Conservation (phyloP, 768 basidiomycete genomes). For the Amanita polypyramis region DNA sequence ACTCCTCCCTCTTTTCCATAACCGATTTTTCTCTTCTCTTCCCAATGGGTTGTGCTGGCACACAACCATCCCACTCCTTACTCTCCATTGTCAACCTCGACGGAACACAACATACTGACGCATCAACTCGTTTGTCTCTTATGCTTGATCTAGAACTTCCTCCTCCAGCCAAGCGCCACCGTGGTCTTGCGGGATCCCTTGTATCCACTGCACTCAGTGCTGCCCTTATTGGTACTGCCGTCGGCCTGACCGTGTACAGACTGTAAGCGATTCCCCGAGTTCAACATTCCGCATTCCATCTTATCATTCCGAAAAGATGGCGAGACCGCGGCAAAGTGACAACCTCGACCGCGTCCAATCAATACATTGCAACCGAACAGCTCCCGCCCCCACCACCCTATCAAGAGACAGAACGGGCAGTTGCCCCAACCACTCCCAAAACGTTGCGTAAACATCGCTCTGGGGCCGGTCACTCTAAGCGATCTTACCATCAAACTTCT, state of each 20-base stretch:
- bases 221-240: slow-evolving; percentile 78
- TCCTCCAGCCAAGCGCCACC: slow-evolving; percentile 69
- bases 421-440: background rate
- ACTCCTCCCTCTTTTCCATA: background rate
- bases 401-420: slow-evolving; percentile 13
- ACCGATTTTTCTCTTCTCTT: slow-evolving; percentile 6
- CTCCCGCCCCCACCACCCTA: slow-evolving; percentile 18
- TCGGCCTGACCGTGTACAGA: slow-evolving; percentile 79
- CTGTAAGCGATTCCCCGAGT: slow-evolving; percentile 41
- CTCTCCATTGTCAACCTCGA: slow-evolving; percentile 6
- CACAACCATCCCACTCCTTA: slow-evolving; percentile 9
- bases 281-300: background rate
- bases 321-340: slow-evolving; percentile 59
- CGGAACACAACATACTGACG: slow-evolving; percentile 11
- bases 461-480: background rate
- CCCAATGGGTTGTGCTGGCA: background rate
- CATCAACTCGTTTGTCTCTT: slow-evolving; percentile 28
- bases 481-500: background rate
- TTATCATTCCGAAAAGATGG: slow-evolving; percentile 40
- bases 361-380: slow-evolving; percentile 15
- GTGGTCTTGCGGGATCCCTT: slow-evolving; percentile 73
- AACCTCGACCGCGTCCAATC: slow-evolving; percentile 19
- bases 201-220: slow-evolving; percentile 78
- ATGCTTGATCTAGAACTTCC: slow-evolving; percentile 57
- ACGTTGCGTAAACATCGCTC: background rate